Conservation (phyloP, 2,329 filamentous ascomycete genomes). For the Knoxdaviesia capensis region DNA sequence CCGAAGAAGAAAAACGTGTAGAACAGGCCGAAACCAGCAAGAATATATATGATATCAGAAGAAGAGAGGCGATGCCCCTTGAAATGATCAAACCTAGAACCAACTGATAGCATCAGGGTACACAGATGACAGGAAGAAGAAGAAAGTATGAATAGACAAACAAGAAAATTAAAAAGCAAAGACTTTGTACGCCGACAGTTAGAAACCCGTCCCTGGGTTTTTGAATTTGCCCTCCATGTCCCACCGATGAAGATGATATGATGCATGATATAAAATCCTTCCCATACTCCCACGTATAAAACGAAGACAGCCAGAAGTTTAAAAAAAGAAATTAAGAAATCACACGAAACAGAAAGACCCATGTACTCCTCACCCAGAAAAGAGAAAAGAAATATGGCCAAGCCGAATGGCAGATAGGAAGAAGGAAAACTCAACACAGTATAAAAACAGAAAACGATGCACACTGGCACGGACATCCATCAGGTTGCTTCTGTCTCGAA, state of each 20-base stretch:
- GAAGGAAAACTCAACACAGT: no score
- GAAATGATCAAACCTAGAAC: not conserved
- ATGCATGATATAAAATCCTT: not conserved
- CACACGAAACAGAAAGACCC: not conserved
- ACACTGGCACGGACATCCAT: no score
- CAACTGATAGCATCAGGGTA: not conserved
- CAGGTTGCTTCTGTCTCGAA: no score
- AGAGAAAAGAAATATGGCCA: not conserved
- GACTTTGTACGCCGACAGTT: not conserved
- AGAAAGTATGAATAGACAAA: no score
- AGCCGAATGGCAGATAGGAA: no score
- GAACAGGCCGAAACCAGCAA: not conserved
- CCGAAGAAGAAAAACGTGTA: no score
- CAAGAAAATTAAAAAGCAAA: no score
- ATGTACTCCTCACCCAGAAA: not conserved
- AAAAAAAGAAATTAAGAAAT: not conserved
- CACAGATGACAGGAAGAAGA: not conserved
- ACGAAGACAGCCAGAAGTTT: not conserved
- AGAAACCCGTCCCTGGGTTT: not conserved
- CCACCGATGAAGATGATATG: not conserved
- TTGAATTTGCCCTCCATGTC: conserved; percentile 1
- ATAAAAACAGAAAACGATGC: no score
- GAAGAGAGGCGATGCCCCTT: not conserved
- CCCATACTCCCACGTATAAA: no score
- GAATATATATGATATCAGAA: not conserved